Base-by-base conservation (phyloP, 495 filamentous ascomycete genomes). In the Jackrogersella minutella region DNA sequence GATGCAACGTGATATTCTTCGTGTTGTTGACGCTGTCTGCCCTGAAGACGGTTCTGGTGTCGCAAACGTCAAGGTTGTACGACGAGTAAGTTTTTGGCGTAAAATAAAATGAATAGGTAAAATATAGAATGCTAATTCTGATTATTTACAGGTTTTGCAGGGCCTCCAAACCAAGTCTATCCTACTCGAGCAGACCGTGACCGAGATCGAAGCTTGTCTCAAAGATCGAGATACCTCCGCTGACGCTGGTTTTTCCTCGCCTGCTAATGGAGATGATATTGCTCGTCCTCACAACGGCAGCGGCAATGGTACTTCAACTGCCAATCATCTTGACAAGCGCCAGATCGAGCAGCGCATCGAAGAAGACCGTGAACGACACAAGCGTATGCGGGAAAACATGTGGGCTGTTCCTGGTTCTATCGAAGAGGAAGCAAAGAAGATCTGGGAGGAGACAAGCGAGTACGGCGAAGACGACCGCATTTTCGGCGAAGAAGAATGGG, bases 281-380 rank as follows among this genome's bases (percentile, higher is more conserved):
- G 4, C 68, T 59, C 9, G 70, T 66, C 17, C 76, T 70, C 59
- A 77, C 58, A 62, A 75, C 62, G 43, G 69, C 60, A 62, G 76
- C 40, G 72, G 73, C 62, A 62, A 77, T 44, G 72, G 73, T 9
- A 58, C 70, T 17, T 73, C 36, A 51, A 58, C 49, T 64, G 41
- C 78, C 69, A 70, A 76, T 14, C 84, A 86, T 55, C 80, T 93
- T 10, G 93, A 97, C 71, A 94, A 93, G 74, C 85, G 88, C 56
- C 88, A 94, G 80, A 91, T 97, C 33, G 93, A 97, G 78, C 93
- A 97, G 80, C 78, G 95, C 50, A 97, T 99, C 64, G 96, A 99
- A 65, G 95, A 99, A 73, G 95, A 99, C 77, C 82, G 95, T 6
- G 96, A 99, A 75, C 83, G 95, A 37, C 96, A 98, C 77, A 98